phyloP scores from a whole-genome alignment of 2,329 filamentous ascomycete genomes.

The Phaeosphaeria sp. region DNA sequence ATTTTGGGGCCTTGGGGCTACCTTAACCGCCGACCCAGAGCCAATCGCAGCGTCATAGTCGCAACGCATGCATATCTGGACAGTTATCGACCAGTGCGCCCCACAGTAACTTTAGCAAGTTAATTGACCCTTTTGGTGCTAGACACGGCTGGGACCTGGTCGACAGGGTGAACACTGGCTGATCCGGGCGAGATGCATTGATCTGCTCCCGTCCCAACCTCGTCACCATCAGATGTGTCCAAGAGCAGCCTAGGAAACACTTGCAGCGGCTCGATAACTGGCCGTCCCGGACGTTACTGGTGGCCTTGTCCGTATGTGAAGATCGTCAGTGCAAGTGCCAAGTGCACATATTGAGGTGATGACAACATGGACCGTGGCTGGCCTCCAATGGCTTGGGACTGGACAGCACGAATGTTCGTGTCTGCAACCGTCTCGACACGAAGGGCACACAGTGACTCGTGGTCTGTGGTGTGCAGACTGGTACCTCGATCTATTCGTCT shows the following conservation, averaged over 20 bases:
- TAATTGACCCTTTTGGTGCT: conserved; percentile 39
- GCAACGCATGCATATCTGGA: conserved; percentile 27
- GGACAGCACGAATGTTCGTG: conserved; percentile 27
- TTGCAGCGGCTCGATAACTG: conserved; percentile 51
- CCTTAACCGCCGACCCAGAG: conserved; percentile 45
- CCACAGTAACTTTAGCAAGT: conserved; percentile 40
- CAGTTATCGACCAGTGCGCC: conserved; percentile 37
- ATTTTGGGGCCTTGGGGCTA: conserved; percentile 44
- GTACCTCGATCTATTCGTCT: conserved; percentile 10
- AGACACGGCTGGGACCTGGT: conserved; percentile 22
- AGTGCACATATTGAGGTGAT: conserved; percentile 30
- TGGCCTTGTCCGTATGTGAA: conserved; percentile 35
- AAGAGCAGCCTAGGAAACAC: conserved; percentile 40
- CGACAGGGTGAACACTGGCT: conserved; percentile 20
- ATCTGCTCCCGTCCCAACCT: conserved; percentile 31
- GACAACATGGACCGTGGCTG: conserved; percentile 3
- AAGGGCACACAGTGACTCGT: conserved; percentile 33
- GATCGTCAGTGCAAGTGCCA: conserved; percentile 45
- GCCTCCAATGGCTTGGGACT: conserved; percentile 22
- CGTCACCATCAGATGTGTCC: conserved; percentile 33
- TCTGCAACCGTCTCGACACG: conserved; percentile 17
- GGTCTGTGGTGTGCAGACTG: conserved; percentile 24
- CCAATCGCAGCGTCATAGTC: conserved; percentile 26
- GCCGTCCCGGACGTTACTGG: conserved; percentile 48
- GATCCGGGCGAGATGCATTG: conserved; percentile 31